Conservation (phyloP, 2,329 filamentous ascomycete species). For the Dichotomopilus funicola region DNA sequence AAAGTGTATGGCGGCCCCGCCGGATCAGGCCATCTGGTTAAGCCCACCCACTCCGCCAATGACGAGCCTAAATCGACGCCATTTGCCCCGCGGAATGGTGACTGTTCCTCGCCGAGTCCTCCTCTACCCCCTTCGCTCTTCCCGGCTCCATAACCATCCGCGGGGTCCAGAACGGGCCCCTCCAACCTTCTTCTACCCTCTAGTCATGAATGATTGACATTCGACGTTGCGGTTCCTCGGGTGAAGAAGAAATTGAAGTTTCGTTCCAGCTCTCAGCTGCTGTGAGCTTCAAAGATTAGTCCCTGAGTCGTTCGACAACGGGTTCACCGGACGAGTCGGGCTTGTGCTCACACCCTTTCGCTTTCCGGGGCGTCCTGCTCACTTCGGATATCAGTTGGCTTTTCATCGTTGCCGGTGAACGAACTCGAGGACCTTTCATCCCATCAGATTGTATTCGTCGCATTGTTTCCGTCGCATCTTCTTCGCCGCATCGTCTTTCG, state of each 20-base stretch:
- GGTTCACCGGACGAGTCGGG: too few relatives aligned
- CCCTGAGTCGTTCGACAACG: too few relatives aligned
- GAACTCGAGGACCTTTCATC: too few relatives aligned
- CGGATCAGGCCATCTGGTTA: neutral
- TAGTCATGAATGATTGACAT: neutral
- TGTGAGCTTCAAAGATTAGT: too few relatives aligned
- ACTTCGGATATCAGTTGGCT: too few relatives aligned
- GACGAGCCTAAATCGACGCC: neutral
- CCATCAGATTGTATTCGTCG: too few relatives aligned
- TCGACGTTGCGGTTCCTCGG: neutral
- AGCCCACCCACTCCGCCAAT: neutral
- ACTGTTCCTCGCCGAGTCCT: slow-evolving; percentile 11
- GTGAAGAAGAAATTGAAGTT: too few relatives aligned
- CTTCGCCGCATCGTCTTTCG: too few relatives aligned
- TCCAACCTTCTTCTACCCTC: slow-evolving; percentile 3
- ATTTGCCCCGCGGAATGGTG: slow-evolving; percentile 20
- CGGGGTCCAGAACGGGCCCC: slow-evolving; percentile 24
- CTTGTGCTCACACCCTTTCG: neutral
- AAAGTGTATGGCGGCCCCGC: neutral
- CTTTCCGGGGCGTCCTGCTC: too few relatives aligned
- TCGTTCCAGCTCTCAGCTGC: too few relatives aligned
- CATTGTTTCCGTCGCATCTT: too few relatives aligned
- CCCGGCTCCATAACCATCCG: slow-evolving; percentile 9
- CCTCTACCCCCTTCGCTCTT: neutral
- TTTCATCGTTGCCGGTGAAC: too few relatives aligned